Base-by-base conservation (phyloP, 768 basidiomycete genomes). In the Leccinellum luteum region DNA sequence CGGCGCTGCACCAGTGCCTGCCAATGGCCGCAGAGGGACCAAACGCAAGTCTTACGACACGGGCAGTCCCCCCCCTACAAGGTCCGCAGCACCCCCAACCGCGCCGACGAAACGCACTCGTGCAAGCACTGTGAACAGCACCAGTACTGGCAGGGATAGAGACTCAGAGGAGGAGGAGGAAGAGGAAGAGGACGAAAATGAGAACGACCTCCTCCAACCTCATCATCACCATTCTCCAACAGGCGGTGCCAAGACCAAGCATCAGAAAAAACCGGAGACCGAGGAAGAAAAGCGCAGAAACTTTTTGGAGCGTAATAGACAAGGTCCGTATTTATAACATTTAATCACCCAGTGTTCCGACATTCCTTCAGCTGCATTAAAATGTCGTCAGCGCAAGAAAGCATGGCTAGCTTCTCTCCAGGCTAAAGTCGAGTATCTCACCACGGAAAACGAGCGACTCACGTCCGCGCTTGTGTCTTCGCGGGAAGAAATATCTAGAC, bases 351-450 rank as follows among this genome's bases (percentile, higher is more conserved):
- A 53, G 15, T 21, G 6, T 55, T 51, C 49, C 68, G 58, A 60
- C 31, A 13, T 34, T 30, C 49, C 12, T 54, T 1, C 64, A 98
- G 96, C 97, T 60, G 97, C 97, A 6, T 85, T 98, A 64, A 98
- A 98, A 76, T 99, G 97, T 75, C 93, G 97, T 34, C 97, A 99
- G 70, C 90, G 97, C 57, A 99, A 99, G 76, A 99, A 99, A 74
- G 94, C 94, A 5, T 99, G 97, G 97, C 83, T 98, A 14, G 81
- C 86, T 28, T 87, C 91, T 60, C 80, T 99, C 17, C 97, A 99
- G 73, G 85, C 88, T 41, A 95, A 95, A 67, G 94, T 96, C 74
- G 97, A 99, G 70, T 90, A 79, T 64, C 83, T 99, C 41, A 78
- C 82, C n/a, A 85, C 88, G 62, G 97, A 99, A 75, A 99, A 99